These are phyloP conservation scores for Pseudogymnoascus sp. DNA, from an alignment of 2,329 filamentous ascomycete species.

Conservation along the genomic window DNA sequence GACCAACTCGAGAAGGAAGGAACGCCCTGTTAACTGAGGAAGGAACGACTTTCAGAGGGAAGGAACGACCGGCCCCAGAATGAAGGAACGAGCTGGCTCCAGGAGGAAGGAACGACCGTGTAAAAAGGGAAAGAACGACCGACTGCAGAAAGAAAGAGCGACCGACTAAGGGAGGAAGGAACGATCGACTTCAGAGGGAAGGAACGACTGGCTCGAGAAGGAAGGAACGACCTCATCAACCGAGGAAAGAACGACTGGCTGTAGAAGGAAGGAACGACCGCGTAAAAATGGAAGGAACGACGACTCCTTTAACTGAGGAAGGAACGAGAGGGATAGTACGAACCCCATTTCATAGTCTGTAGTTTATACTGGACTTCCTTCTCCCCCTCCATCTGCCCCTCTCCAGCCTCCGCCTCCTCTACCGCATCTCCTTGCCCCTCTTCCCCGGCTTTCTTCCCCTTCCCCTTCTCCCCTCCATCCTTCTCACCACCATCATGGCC, in stretches of 20 bases:
- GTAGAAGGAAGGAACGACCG: not conserved
- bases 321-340: constrained; percentile 10
- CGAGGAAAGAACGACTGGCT: not conserved
- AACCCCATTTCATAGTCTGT: constrained; percentile 88
- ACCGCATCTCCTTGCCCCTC: not conserved
- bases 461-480: constrained; percentile 17
- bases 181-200: not conserved
- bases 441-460: not conserved
- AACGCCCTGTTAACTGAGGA: no score
- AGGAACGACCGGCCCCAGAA: no score
- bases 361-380: constrained; percentile 60
- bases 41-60: no score
- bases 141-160: not conserved
- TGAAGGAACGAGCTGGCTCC: no score
- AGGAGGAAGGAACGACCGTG: no score
- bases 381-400: constrained; percentile 10
- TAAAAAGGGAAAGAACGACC: no score
- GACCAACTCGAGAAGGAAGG: no score
- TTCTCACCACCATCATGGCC: constrained; percentile 48
- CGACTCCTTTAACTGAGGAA: no score
- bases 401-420: constrained; percentile 11
- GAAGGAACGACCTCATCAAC: not conserved
- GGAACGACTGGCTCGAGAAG: not conserved
- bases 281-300: no score
- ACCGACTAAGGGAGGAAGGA: not conserved